Conservation (phyloP, 2,329 filamentous ascomycete genomes). For the Penicillium freii region DNA sequence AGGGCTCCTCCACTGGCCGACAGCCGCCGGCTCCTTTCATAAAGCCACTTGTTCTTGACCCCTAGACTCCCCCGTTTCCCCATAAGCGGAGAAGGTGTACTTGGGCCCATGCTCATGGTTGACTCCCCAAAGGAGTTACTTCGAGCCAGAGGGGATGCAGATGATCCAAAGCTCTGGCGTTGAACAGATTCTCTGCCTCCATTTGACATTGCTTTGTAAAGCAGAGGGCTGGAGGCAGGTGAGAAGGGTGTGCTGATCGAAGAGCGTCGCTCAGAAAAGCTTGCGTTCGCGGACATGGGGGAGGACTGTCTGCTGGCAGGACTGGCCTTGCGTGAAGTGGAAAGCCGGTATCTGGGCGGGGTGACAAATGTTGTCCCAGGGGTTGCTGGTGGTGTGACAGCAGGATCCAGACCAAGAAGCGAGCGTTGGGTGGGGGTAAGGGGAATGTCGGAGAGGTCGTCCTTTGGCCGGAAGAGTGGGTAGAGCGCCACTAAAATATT, state of each 20-base stretch:
- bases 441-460: conserved; percentile 83
- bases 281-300: conserved; percentile 39
- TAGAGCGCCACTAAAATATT: conserved; percentile 71
- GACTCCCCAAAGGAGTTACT: conserved; percentile 43
- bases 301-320: conserved; percentile 39
- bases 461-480: conserved; percentile 69
- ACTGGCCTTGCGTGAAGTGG: conserved; percentile 53
- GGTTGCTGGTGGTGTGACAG: conserved; percentile 60
- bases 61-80: conserved; percentile 70
- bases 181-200: conserved; percentile 40
- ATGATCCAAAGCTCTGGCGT: conserved; percentile 53
- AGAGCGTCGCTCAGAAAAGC: conserved; percentile 34
- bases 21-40: conserved; percentile 66
- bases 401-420: conserved; percentile 76
- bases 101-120: conserved; percentile 44
- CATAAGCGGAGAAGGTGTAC: conserved; percentile 65
- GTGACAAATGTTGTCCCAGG: conserved; percentile 75
- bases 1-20: conserved; percentile 40
- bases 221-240: conserved; percentile 56
- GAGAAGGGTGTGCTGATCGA: conserved; percentile 54
- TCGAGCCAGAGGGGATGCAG: conserved; percentile 45
- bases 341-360: conserved; percentile 80
- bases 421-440: conserved; percentile 85
- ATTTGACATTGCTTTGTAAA: conserved; percentile 63
- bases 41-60: conserved; percentile 92